phyloP scores from a whole-genome alignment of 2,329 filamentous ascomycete species.

The Beauveria caledonica region DNA sequence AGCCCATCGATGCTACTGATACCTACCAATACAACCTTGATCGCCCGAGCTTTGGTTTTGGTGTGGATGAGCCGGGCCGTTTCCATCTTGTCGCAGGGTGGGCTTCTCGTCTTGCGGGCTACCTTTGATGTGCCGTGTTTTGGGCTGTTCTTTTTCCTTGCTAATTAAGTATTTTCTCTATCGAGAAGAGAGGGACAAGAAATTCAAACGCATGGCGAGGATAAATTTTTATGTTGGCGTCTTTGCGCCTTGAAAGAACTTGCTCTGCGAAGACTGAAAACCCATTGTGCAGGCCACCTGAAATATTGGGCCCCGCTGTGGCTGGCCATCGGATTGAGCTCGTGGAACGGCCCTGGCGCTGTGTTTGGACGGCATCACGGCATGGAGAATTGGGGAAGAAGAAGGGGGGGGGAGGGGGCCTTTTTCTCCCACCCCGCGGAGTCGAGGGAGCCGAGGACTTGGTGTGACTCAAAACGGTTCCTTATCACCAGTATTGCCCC shows the following conservation, averaged over 20 bases:
- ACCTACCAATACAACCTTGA: too few species aligned
- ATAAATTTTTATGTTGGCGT: neutral
- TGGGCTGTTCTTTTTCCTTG: neutral
- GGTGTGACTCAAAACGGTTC: too few species aligned
- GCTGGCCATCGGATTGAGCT: neutral
- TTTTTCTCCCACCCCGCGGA: too few species aligned
- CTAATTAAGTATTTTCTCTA: neutral
- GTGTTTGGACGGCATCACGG: neutral
- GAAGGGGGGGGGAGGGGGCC: neutral
- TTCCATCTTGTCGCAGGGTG: neutral
- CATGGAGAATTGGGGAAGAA: neutral
- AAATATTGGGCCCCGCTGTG: neutral
- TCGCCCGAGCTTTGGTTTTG: too few species aligned
- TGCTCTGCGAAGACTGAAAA: too few species aligned
- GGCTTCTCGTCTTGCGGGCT: neutral
- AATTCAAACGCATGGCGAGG: neutral
- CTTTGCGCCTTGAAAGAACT: too few species aligned
- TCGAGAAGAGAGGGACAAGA: neutral
- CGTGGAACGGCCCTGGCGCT: neutral
- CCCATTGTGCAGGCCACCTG: neutral
- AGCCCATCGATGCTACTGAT: too few species aligned
- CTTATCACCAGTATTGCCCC: too few species aligned
- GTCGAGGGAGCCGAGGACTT: too few species aligned
- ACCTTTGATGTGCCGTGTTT: neutral
- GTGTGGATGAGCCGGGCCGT: neutral